Evolutionary conservation across 441 rosid species (phyloP).

Genomic region (Biscutella laevigata): DNA sequence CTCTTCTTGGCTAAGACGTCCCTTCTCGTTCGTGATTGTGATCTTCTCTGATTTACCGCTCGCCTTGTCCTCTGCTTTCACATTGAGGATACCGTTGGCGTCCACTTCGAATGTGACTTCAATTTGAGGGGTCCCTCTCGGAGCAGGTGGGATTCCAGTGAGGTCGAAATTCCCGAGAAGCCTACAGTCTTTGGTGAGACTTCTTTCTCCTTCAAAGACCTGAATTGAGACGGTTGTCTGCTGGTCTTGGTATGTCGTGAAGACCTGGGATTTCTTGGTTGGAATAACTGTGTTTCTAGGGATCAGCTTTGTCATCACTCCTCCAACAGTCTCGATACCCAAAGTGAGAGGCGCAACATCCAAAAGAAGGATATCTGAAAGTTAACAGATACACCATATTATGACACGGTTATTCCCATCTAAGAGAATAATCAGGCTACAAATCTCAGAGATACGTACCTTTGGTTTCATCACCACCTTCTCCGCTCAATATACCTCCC

Average conservation of each 20-base stretch:
- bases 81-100: conserved; percentile 89
- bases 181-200: conserved; percentile 94
- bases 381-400: not conserved
- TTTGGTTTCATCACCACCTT: conserved; percentile 99
- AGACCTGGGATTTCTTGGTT: conserved; percentile 95
- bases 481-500: conserved; percentile 96
- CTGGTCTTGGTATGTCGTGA: conserved; percentile 98
- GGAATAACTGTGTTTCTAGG: conserved; percentile 98
- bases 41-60: conserved; percentile 88
- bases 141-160: conserved; percentile 78
- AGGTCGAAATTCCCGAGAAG: conserved; percentile 86
- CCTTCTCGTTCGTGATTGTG: conserved; percentile 95
- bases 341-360: conserved; percentile 96
- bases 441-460: conserved; percentile 28
- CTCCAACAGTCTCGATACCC: conserved; percentile 96
- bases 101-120: conserved; percentile 97
- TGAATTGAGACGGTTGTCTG: conserved; percentile 94
- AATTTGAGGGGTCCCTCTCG: conserved; percentile 97
- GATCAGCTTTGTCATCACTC: conserved; percentile 98
- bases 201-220: conserved; percentile 98
- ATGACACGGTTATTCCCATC: not conserved
- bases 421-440: not conserved
- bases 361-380: conserved; percentile 83
- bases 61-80: conserved; percentile 93
- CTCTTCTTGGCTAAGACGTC: conserved; percentile 93